Evolutionary conservation across 345 rosid species (phyloP).

Genomic region (Rubroshorea leprosula): DNA sequence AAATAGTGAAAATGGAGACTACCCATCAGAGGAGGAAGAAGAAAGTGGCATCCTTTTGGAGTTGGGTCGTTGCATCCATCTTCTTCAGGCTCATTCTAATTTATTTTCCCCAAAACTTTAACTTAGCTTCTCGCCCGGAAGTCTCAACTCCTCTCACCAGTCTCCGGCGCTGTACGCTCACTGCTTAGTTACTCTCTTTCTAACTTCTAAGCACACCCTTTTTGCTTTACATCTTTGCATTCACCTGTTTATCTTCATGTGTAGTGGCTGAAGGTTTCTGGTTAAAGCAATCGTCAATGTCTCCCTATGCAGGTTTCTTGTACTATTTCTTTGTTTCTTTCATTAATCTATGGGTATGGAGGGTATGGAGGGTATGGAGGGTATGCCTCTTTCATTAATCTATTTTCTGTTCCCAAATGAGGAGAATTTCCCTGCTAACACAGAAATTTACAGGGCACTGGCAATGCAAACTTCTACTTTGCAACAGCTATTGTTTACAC

Average conservation of each 20-base stretch:
- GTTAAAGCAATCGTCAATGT: constrained; percentile 84
- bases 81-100: constrained; percentile 13
- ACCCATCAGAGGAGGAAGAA: background rate
- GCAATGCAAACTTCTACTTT: constrained; percentile 94
- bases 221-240: background rate
- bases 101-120: constrained; percentile 12
- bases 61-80: constrained; percentile 10
- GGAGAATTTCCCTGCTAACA: constrained; percentile 4
- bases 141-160: constrained; percentile 93
- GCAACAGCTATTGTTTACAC: constrained; percentile 89
- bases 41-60: constrained; percentile 10
- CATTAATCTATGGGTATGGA: constrained; percentile 86
- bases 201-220: background rate
- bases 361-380: constrained; percentile 99
- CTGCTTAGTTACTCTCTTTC: constrained; percentile 12
- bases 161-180: constrained; percentile 75
- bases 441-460: constrained; percentile 69
- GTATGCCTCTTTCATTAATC: constrained; percentile 30
- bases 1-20: background rate
- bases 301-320: constrained; percentile 74
- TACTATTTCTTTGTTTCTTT: background rate
- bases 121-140: constrained; percentile 80
- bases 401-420: background rate
- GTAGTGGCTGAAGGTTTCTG: constrained; percentile 97
- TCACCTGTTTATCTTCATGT: constrained; percentile 1